Conservation (phyloP, 2,329 filamentous ascomycete species). For the Talaromyces albobiverticillius region DNA sequence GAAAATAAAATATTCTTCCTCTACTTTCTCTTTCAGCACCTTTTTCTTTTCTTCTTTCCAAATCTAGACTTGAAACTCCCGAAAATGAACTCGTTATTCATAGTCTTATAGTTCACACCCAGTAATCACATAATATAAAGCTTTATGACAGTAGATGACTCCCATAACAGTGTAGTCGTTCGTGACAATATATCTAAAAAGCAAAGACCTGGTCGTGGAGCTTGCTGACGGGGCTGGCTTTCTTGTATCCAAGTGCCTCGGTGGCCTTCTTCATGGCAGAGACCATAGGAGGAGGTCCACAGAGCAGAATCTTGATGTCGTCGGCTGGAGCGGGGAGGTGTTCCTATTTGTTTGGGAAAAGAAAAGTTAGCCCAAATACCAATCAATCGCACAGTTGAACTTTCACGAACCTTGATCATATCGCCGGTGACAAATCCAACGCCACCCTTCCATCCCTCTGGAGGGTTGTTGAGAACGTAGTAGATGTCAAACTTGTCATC, state of each 20-base stretch:
- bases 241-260: constrained; percentile 83
- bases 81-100: not conserved
- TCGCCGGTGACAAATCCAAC: constrained; percentile 93
- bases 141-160: not conserved
- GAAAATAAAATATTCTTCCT: not conserved
- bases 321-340: constrained; percentile 72
- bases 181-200: constrained; percentile 58
- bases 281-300: constrained; percentile 95
- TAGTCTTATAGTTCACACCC: not conserved
- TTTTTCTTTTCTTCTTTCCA: not conserved
- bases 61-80: not conserved
- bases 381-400: not conserved
- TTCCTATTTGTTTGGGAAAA: constrained; percentile 31
- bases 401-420: constrained; percentile 74
- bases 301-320: constrained; percentile 92
- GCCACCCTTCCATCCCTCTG: constrained; percentile 84
- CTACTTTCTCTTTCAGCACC: not conserved
- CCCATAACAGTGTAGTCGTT: not conserved
- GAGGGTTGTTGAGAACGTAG: constrained; percentile 96
- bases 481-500: constrained; percentile 82
- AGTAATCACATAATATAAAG: not conserved
- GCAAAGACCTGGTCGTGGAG: constrained; percentile 97
- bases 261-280: constrained; percentile 95
- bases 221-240: constrained; percentile 94
- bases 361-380: constrained; percentile 22